Evolutionary conservation across 352 stramenopile genomes (phyloP), one percentile per base, ranked within the genome.

Genomic region (Phytopythium delawarense): DNA sequence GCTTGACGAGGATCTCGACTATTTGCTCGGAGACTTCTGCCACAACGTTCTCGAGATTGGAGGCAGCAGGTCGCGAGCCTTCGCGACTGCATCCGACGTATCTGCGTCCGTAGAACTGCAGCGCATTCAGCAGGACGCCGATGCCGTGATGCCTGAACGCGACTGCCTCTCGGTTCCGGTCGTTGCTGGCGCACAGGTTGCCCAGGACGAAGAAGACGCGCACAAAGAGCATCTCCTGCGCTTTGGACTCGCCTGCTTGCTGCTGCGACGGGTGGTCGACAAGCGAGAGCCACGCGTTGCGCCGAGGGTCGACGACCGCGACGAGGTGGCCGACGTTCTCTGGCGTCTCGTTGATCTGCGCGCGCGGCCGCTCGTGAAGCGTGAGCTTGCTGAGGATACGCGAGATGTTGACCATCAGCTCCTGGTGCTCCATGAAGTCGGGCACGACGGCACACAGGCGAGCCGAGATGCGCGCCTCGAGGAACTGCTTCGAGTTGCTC

Each of bases 141-240:
- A 81, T 46, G 0, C 76, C 81, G 1, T 57, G 64, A 9, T 70
- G 67, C 0, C 79, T 63, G 13, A 71, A 55, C 0, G 65, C 74
- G 20, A 96, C 54, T 25, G 79, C 62, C 0, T 65, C 52, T 9
- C 88, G 79, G 52, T 93, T 96, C 44, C 76, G 74, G 44, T 96
- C 88, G 57, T 95, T 96, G 3, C 74, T 78, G 25, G 89, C 87
- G 57, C 87, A 96, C n/a, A 96, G 66, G 61, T 97, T 97, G 1
- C 88, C 89, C 1, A 96, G 69, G 37, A 87, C 71, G 59, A 96
- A 96, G 59, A 87, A 88, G 25, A 91, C 70, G 13, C 89, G 87
- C 12, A 96, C 63, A 20, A 94, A 71, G 20, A 92, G 65, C 25
- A 75, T 61, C 45, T 88, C 78, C 37, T 91, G 81, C 35, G 72